These are phyloP conservation scores for Botrytis squamosa DNA, from an alignment of 2,329 filamentous ascomycete genomes.

Conservation along the genomic window DNA sequence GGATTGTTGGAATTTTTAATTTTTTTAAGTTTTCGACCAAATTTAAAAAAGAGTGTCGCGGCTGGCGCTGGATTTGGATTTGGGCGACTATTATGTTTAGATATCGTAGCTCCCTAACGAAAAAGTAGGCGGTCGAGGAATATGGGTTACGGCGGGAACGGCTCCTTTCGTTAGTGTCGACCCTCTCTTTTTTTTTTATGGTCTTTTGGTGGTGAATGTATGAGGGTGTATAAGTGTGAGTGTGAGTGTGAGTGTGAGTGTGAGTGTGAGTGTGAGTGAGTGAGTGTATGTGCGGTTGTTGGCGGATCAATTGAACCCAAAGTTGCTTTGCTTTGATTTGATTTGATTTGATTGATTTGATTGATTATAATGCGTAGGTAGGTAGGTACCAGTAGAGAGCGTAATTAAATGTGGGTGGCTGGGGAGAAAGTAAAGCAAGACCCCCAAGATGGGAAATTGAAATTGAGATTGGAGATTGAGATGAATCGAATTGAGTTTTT, in stretches of 20 bases:
- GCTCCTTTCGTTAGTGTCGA: not conserved
- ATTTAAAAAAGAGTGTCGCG: slow-evolving; percentile 23
- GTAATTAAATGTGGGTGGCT: slow-evolving; percentile 20
- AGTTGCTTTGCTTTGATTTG: not conserved
- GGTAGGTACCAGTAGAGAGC: not conserved
- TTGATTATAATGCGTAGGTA: slow-evolving; percentile 13
- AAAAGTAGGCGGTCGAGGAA: slow-evolving; percentile 18
- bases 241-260: too few relatives aligned
- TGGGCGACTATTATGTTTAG: slow-evolving; percentile 11
- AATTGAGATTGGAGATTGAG: not conserved
- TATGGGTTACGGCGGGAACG: slow-evolving; percentile 1
- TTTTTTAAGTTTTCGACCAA: slow-evolving; percentile 11
- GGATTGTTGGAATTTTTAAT: not conserved
- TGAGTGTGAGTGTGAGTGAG: too few relatives aligned
- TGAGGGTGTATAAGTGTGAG: not conserved
- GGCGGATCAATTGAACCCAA: slow-evolving; percentile 15
- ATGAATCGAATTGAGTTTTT: not conserved
- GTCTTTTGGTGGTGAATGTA: not conserved
- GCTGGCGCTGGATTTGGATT: slow-evolving; percentile 22
- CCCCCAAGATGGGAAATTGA: slow-evolving; percentile 12
- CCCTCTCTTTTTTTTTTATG: not conserved
- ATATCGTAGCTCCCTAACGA: slow-evolving; percentile 11
- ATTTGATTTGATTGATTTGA: not conserved
- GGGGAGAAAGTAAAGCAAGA: not conserved
- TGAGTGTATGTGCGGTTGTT: not conserved